Base-by-base conservation (phyloP, 2,329 filamentous ascomycete species). In the Microdochium nivale region DNA sequence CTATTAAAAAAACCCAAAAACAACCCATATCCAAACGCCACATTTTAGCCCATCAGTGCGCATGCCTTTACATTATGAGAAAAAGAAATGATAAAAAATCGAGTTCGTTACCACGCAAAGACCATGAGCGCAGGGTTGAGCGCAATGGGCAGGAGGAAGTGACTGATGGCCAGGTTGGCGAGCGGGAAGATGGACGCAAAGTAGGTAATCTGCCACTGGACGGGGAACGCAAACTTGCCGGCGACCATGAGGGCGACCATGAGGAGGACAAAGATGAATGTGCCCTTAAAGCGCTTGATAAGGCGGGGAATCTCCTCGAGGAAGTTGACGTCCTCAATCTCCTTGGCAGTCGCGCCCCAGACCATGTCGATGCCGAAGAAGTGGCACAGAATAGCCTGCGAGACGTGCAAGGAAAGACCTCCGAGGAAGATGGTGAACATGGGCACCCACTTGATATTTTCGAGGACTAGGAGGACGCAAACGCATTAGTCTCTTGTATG, bases 51-150 rank as follows among this genome's bases (percentile, higher is more conserved):
- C 27, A 30, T 30, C 11, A 30, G 11, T 11, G 5, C 35, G 35
- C 16, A n/a, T n/a, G n/a, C n/a, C n/a, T n/a, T n/a, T n/a, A n/a
- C n/a, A n/a, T n/a, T n/a, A n/a, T n/a, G n/a, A n/a, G n/a, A n/a
- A n/a, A n/a, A n/a, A n/a, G n/a, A n/a, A n/a, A n/a, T n/a, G n/a
- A n/a, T n/a, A n/a, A n/a, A n/a, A n/a, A n/a, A n/a, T n/a, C 35
- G 5, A 7, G 7, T 23, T n/a, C 13, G 51, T 60, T 72, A 83
- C 72, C 75, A 83, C 46, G 76, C 80, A 60, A 83, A 81, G 62
- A 76, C 72, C 80, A 86, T 84, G 67, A 85, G 62, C 49, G 78
- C 79, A 21, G 82, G 82, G 58, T 85, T 85, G 54, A 85, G 65
- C 52, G 73, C 72, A 48, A 86, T 74, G 10, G 81, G 81, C 53